phyloP scores from a whole-genome alignment of 2,329 filamentous ascomycete species.

The Xylaria sp. region DNA sequence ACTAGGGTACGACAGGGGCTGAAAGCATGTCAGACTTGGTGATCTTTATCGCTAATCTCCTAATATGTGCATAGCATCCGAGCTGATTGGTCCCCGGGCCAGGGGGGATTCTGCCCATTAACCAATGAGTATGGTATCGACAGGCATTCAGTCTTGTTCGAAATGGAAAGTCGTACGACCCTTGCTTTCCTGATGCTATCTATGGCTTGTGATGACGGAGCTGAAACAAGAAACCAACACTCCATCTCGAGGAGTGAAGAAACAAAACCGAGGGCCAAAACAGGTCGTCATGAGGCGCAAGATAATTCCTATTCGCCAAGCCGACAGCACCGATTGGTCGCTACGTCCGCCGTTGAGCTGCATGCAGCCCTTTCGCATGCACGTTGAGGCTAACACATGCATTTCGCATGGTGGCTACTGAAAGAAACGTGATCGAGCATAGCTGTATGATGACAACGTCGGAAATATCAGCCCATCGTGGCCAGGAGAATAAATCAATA shows the following conservation, averaged over 20 bases:
- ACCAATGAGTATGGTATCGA: conserved; percentile 11
- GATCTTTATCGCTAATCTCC: conserved; percentile 33
- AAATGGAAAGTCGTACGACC: conserved; percentile 22
- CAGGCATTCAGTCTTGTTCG: conserved; percentile 12
- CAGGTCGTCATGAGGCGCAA: conserved; percentile 14
- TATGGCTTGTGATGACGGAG: conserved; percentile 21
- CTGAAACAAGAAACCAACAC: conserved; percentile 14
- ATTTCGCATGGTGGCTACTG: neutral
- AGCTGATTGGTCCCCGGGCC: conserved; percentile 30
- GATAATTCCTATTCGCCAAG: neutral
- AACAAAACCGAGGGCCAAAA: neutral
- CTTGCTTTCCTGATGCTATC: conserved; percentile 19
- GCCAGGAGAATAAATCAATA: conserved; percentile 12
- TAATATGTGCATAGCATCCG: conserved; percentile 15
- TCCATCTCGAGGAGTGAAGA: neutral
- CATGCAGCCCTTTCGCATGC: conserved; percentile 5
- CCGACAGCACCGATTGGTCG: neutral
- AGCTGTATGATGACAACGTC: conserved; percentile 6
- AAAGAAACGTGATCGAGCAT: conserved; percentile 17
- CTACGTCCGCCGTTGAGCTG: conserved; percentile 13
- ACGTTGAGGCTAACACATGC: conserved; percentile 11
- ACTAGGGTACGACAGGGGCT: conserved; percentile 1
- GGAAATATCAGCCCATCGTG: conserved; percentile 5
- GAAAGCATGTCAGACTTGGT: conserved; percentile 3
- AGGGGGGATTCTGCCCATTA: neutral